These are phyloP conservation scores for Nepenthes alata DNA, from an alignment of 179 eudicot genomes.

Conservation along the genomic window DNA sequence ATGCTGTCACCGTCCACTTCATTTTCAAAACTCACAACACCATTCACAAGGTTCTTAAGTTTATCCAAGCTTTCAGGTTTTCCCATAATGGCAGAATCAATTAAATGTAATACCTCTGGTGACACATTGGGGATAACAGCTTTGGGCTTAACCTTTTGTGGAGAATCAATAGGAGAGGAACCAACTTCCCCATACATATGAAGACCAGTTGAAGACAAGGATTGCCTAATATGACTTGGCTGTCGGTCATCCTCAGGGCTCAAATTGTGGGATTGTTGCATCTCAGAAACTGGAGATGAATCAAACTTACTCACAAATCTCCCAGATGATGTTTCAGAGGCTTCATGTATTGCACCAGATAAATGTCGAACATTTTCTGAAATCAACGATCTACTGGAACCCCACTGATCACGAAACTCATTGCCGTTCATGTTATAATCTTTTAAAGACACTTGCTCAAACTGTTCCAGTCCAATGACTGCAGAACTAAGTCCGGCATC, in stretches of 20 bases:
- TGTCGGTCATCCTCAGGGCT: conserved; percentile 32
- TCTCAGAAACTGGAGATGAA: conserved; percentile 23
- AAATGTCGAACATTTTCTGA: conserved; percentile 27
- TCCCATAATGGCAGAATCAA: conserved; percentile 98
- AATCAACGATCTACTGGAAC: conserved; percentile 12
- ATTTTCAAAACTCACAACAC: conserved; percentile 52
- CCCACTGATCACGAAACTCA: conserved; percentile 18
- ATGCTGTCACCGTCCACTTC: conserved; percentile 51
- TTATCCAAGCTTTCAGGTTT: conserved; percentile 85
- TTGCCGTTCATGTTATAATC: conserved; percentile 31
- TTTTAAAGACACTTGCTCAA: conserved; percentile 64
- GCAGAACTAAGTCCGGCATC: conserved; percentile 16
- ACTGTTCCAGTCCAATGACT: conserved; percentile 39
- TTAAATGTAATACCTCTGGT: conserved; percentile 90
- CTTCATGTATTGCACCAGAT: conserved; percentile 32
- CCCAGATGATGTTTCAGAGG: conserved; percentile 26
- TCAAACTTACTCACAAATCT: conserved; percentile 21
- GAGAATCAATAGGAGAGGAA: conserved; percentile 44
- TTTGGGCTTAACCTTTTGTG: conserved; percentile 52
- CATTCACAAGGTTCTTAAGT: conserved; percentile 70
- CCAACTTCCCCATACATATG: conserved; percentile 34
- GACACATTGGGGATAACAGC: conserved; percentile 68
- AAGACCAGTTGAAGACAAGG: conserved; percentile 30
- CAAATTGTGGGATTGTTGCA: conserved; percentile 26
- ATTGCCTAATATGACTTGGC: conserved; percentile 18